Percentiles rank a stretch among this genome's conserved stretches.
Evolutionary conservation across 148 eudicot species (phyloP).

Genomic region (Arbutus unedo): DNA sequence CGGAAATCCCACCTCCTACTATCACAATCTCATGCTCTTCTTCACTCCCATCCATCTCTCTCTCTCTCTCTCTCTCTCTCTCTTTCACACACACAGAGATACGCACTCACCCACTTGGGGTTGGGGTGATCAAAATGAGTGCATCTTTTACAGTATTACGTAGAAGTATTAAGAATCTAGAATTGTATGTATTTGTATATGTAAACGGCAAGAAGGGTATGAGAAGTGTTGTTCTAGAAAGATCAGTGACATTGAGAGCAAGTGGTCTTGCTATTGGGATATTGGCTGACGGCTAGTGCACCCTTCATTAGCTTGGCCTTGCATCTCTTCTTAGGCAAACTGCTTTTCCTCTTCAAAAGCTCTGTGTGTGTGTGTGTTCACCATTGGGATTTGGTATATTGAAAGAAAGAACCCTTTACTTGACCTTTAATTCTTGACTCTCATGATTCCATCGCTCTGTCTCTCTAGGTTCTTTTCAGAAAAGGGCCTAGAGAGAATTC

Average conservation of each 20-base stretch:
- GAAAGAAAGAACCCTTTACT: too few species aligned
- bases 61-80: background rate
- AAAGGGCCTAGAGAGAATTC: too few species aligned
- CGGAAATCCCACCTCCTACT: background rate
- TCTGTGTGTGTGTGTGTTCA: too few species aligned
- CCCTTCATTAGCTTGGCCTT: conserved; percentile 32
- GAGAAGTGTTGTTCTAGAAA: conserved; percentile 30
- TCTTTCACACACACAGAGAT: too few species aligned
- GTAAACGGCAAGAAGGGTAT: conserved; percentile 28
- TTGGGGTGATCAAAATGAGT: too few species aligned
- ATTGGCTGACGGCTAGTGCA: conserved; percentile 29
- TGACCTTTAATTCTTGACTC: too few species aligned
- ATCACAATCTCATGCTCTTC: background rate
- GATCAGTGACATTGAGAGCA: conserved; percentile 16
- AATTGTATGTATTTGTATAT: background rate
- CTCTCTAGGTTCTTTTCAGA: too few species aligned
- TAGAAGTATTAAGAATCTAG: too few species aligned
- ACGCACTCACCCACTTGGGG: too few species aligned
- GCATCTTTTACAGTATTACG: too few species aligned
- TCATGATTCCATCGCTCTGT: too few species aligned
- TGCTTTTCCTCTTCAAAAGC: conserved; percentile 12
- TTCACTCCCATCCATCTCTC: background rate
- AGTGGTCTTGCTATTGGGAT: conserved; percentile 28
- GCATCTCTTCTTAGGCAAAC: conserved; percentile 13
- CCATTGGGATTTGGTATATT: too few species aligned